Percentiles rank a stretch among this genome's conserved stretches.
These are phyloP conservation scores for Oropetium thomaeum DNA, from an alignment of 176 grass and related monocot species.

Conservation along the genomic window DNA sequence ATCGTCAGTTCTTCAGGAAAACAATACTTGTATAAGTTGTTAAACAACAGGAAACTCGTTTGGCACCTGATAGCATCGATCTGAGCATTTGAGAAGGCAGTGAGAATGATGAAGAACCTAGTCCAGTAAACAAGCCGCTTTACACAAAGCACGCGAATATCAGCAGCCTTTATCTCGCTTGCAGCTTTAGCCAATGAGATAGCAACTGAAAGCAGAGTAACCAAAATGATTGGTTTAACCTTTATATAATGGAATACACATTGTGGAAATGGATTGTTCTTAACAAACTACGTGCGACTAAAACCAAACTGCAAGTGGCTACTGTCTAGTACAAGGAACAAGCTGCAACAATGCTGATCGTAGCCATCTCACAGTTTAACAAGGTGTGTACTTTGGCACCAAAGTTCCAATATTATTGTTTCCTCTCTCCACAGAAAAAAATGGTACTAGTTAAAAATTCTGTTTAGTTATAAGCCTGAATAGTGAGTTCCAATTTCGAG, in stretches of 20 bases:
- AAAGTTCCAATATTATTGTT: neutral
- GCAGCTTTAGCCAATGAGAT: conserved; percentile 80
- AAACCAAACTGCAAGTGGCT: neutral
- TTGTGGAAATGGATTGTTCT: neutral
- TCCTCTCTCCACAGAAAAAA: no score
- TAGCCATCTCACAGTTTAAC: neutral
- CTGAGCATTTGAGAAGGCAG: conserved; percentile 93
- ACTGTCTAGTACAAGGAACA: neutral
- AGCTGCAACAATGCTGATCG: neutral
- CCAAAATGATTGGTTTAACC: neutral
- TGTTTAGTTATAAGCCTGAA: neutral
- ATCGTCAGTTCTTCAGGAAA: neutral
- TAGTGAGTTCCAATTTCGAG: neutral
- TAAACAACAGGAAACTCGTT: neutral
- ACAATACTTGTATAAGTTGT: neutral
- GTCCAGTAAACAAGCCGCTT: conserved; percentile 97
- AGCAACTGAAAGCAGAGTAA: conserved; percentile 55
- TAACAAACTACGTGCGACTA: neutral
- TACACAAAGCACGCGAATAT: conserved; percentile 79
- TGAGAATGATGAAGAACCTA: conserved; percentile 90
- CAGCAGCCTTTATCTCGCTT: conserved; percentile 82
- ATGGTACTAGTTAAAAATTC: neutral
- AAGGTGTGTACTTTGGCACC: neutral
- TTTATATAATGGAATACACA: neutral
- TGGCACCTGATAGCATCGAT: conserved; percentile 87